Evolutionary conservation across 2,329 filamentous ascomycete species (phyloP).

Genomic region (Xylaria sp.): DNA sequence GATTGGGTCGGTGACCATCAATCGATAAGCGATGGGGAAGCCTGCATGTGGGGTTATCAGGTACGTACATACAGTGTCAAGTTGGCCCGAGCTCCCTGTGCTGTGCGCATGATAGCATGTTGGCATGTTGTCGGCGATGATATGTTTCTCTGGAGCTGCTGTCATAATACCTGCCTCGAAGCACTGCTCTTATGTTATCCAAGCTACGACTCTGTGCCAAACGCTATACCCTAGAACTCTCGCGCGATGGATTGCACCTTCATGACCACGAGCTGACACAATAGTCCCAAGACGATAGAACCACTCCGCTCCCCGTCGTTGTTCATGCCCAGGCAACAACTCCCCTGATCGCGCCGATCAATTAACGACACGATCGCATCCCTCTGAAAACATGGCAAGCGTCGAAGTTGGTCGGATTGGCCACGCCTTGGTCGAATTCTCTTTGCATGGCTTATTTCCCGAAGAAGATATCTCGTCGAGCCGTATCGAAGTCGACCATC

Average conservation of each 20-base stretch:
- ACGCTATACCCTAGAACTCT: neutral
- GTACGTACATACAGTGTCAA: neutral
- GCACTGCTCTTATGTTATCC: neutral
- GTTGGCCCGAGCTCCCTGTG: slow-evolving; percentile 5
- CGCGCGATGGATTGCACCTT: neutral
- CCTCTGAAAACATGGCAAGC: slow-evolving; percentile 44
- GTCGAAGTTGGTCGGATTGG: slow-evolving; percentile 53
- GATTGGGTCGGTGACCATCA: slow-evolving; percentile 1
- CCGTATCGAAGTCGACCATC: slow-evolving; percentile 48
- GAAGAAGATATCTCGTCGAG: slow-evolving; percentile 57
- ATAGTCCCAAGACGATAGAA: neutral
- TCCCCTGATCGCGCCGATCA: slow-evolving; percentile 2
- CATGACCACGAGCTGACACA: neutral
- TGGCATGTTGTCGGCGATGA: slow-evolving; percentile 6
- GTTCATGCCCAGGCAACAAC: slow-evolving; percentile 1
- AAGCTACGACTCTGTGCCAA: neutral
- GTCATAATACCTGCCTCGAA: slow-evolving; percentile 7
- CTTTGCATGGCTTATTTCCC: slow-evolving; percentile 59
- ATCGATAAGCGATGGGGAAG: slow-evolving; percentile 15
- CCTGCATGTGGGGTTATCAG: neutral
- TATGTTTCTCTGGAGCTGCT: slow-evolving; percentile 14
- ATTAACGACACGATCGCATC: neutral
- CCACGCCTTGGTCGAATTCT: slow-evolving; percentile 71
- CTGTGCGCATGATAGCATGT: slow-evolving; percentile 14
- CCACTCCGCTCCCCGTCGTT: neutral